Evolutionary conservation across 106 monocot species (phyloP), one percentile per base, ranked within the genome.

Genomic region (Agapanthus africanus): DNA sequence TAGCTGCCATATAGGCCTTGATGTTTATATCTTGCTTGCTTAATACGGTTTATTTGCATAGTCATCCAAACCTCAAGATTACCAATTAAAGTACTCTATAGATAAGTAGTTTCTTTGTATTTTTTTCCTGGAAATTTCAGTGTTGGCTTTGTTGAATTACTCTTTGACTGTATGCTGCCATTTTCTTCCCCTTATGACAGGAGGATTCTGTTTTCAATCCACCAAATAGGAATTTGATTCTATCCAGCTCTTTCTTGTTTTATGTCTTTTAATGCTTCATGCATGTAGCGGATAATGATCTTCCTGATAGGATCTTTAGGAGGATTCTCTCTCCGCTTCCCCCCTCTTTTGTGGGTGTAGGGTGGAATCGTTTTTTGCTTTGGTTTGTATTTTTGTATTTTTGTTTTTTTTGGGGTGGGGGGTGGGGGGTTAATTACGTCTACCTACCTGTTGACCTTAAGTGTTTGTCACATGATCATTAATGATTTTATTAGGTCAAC

Each of bases 41-140:
- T 47, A 34, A 31, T 33, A 47, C 40, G 31, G 28, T 68, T 30
- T 26, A 18, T 68, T 3, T 67, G 47, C 34, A 66, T 40, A 67
- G 18, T 63, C 0, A 36, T 63, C 18, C 18, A 21, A 35, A n/a
- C 39, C 39, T 64, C 23, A 38, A 38, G 47, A 16, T 68, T 44
- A 31, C 47, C 25, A 21, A 30, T 68, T 68, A 34, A 26, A 28
- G 28, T n/a, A n/a, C n/a, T 28, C 9, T 27, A 56, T 30, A 56
- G 9, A 10, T 30, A 56, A 30, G 30, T 10, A 22, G 5, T 5
- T 51, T 44, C n/a, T 44, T 23, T 4, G 22, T 51, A 51, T 9
- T 27, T 8, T 7, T 56, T 56, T 9, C 9, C 30, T 7, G 14
- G 56, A 56, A 56, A 30, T 30, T 51, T 27, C 0, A 27, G 18